Evolutionary conservation across 306 rosid species (phyloP).

Genomic region (Lathyrus tuberosus): DNA sequence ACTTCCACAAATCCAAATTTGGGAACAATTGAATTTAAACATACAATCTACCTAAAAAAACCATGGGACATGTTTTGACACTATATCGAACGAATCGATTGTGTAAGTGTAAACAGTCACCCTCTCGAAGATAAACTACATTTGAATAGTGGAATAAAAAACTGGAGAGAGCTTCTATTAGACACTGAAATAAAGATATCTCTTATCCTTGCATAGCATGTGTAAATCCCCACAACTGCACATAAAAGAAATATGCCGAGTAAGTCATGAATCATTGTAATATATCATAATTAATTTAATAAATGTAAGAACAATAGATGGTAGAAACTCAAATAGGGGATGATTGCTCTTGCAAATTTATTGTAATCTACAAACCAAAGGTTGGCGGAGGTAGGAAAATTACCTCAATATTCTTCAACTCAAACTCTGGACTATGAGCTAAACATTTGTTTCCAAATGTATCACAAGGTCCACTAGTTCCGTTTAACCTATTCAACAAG

Average conservation of each 20-base stretch:
- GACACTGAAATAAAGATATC: slow-evolving; percentile 33
- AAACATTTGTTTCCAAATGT: slow-evolving; percentile 86
- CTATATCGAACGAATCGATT: slow-evolving; percentile 24
- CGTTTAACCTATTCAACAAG: slow-evolving; percentile 66
- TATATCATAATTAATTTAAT: not conserved
- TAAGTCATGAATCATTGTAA: slow-evolving; percentile 23
- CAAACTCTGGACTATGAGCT: slow-evolving; percentile 87
- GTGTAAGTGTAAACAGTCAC: not conserved
- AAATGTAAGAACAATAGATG: too few species aligned
- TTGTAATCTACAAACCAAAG: slow-evolving; percentile 18
- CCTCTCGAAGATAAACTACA: slow-evolving; percentile 27
- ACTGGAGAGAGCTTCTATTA: slow-evolving; percentile 1
- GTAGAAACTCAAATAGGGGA: not conserved
- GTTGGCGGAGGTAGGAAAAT: not conserved
- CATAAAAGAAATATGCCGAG: slow-evolving; percentile 33
- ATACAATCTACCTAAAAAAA: slow-evolving; percentile 27
- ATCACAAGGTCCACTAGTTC: slow-evolving; percentile 87
- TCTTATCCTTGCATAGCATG: slow-evolving; percentile 55
- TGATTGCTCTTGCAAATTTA: slow-evolving; percentile 2
- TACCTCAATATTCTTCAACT: slow-evolving; percentile 94
- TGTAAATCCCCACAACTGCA: slow-evolving; percentile 99
- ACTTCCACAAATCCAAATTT: slow-evolving; percentile 28
- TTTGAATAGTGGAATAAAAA: slow-evolving; percentile 8
- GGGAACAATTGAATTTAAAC: slow-evolving; percentile 31
- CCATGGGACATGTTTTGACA: not conserved